Percentiles rank a stretch among this genome's conserved stretches.
These are phyloP conservation scores for Tuber melanosporum DNA, from an alignment of 495 filamentous ascomycete genomes.

Conservation along the genomic window DNA sequence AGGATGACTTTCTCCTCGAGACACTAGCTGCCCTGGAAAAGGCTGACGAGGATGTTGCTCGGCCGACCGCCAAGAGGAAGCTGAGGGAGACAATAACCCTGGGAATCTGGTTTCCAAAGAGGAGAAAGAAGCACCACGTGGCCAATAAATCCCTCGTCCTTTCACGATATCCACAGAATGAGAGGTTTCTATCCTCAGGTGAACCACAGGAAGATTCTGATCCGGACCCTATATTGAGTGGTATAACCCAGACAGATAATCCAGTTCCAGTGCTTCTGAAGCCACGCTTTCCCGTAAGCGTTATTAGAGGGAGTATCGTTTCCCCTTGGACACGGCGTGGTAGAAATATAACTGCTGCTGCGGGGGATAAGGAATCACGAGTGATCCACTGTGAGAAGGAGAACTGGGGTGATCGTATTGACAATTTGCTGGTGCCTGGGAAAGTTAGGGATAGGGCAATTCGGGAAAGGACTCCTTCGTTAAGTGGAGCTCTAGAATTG, in stretches of 20 bases:
- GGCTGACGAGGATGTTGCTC: not conserved
- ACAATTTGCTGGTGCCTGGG: not conserved
- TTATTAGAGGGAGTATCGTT: slow-evolving; percentile 17
- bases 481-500: not conserved
- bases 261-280: not conserved
- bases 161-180: slow-evolving; percentile 20
- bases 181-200: slow-evolving; percentile 5
- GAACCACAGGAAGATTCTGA: slow-evolving; percentile 7
- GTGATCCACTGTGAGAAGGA: not conserved
- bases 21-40: slow-evolving; percentile 13
- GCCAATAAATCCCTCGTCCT: slow-evolving; percentile 27
- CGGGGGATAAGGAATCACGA: not conserved
- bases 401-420: not conserved
- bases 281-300: slow-evolving; percentile 22
- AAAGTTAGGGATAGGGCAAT: not conserved
- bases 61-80: slow-evolving; percentile 6
- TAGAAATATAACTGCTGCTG: not conserved
- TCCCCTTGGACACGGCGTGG: not conserved
- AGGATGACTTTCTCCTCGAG: slow-evolving; percentile 18
- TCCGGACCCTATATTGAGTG: not conserved
- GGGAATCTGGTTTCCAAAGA: not conserved
- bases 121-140: slow-evolving; percentile 28
- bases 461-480: not conserved
- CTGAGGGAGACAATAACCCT: slow-evolving; percentile 5
- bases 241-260: not conserved